Percentiles rank a stretch among this genome's conserved stretches.
These are phyloP conservation scores for Cryphonectria parasitica DNA, from an alignment of 2,329 filamentous ascomycete species.

Conservation along the genomic window DNA sequence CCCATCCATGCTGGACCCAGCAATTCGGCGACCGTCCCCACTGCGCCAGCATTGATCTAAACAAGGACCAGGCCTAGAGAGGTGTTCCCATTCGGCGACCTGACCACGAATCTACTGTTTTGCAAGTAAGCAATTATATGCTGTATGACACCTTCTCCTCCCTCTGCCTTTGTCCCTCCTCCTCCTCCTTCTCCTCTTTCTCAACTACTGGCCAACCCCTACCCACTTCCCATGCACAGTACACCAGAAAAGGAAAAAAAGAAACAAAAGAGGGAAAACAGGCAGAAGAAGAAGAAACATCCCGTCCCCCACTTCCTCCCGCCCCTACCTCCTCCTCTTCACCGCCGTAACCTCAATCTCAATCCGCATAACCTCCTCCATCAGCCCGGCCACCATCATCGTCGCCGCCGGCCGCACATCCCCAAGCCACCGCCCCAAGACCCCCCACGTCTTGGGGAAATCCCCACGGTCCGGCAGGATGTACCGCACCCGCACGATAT, in stretches of 20 bases:
- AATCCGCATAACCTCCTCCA: slow-evolving; percentile 53
- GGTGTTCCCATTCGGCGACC: slow-evolving; percentile 6
- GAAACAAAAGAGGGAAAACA: background rate
- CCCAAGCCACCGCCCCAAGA: slow-evolving; percentile 54
- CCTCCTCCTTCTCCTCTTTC: background rate
- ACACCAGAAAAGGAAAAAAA: background rate
- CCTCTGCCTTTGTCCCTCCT: background rate
- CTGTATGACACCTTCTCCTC: no score
- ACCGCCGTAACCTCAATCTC: slow-evolving; percentile 42
- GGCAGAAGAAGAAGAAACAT: background rate
- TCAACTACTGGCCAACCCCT: background rate
- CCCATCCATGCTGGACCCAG: background rate
- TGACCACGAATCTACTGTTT: background rate
- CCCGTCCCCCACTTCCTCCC: background rate
- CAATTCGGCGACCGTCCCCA: background rate
- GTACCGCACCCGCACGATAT: slow-evolving; percentile 57
- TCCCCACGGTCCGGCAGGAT: slow-evolving; percentile 53
- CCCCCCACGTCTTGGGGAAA: slow-evolving; percentile 54
- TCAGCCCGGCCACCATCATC: slow-evolving; percentile 55
- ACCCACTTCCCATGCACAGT: no score
- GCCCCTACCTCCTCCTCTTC: slow-evolving; percentile 17
- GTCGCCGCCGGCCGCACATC: slow-evolving; percentile 56
- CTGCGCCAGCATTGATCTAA: background rate
- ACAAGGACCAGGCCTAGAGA: background rate
- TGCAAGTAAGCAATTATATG: no score